Evolutionary conservation across 805 yeast species (phyloP).

Genomic region (Starmera caribaea): DNA sequence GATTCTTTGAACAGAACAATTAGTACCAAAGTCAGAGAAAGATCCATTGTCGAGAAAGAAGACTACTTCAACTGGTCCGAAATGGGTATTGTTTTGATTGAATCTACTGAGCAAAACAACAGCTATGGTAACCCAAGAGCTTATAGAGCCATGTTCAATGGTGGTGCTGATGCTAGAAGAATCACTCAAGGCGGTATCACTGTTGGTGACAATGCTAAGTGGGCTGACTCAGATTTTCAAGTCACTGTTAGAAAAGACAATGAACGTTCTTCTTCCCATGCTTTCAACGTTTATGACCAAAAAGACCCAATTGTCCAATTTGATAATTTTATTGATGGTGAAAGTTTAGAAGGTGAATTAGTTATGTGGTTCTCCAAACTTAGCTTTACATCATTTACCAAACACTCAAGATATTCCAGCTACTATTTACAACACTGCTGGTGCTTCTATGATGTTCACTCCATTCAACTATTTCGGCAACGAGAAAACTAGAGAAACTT

Average conservation of each 20-base stretch:
- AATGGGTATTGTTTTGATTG: conserved; percentile 18
- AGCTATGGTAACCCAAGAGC: conserved; percentile 21
- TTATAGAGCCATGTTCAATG: conserved; percentile 17
- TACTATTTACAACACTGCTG: conserved; percentile 16
- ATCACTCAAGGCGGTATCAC: conserved; percentile 11
- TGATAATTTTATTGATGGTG: conserved; percentile 16
- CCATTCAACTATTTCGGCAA: conserved; percentile 20
- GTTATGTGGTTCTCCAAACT: conserved; percentile 18
- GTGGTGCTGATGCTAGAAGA: conserved; percentile 14
- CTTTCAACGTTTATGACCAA: conserved; percentile 14
- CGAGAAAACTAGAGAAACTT: conserved; percentile 15
- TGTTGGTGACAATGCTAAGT: conserved; percentile 14
- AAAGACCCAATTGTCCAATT: conserved; percentile 17
- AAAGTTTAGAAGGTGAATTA: conserved; percentile 15
- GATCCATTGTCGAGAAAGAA: conserved; percentile 12
- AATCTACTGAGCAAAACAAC: conserved; percentile 15
- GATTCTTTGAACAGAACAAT: conserved; percentile 19
- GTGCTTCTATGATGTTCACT: conserved; percentile 14
- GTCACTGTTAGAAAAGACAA: conserved; percentile 18
- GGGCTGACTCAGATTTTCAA: conserved; percentile 16
- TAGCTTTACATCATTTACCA: conserved; percentile 21
- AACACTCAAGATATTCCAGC: conserved; percentile 21
- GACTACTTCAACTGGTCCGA: conserved; percentile 11
- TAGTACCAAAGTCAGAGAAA: conserved; percentile 11
- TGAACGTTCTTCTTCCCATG: conserved; percentile 15